Conservation (phyloP, 2,329 filamentous ascomycete genomes). For the Aspergillus carbonarius region DNA sequence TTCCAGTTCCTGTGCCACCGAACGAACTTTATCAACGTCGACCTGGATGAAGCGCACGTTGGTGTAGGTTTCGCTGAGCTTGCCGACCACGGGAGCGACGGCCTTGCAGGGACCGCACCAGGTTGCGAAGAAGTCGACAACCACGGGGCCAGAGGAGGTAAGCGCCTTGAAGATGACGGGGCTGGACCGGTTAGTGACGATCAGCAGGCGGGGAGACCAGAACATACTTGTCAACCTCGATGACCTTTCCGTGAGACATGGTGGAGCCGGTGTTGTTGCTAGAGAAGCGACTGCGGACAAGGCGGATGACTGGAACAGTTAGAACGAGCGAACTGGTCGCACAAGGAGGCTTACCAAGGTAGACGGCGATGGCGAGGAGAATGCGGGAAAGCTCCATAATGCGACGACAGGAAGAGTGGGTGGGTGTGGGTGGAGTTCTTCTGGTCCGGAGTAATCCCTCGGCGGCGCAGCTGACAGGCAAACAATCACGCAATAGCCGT, state of each 20-base stretch:
- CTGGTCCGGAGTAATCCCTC: neutral
- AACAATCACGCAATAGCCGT: no score
- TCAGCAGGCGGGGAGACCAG: neutral
- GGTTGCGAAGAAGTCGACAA: slow-evolving; percentile 55
- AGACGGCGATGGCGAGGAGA: neutral
- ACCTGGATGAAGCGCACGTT: slow-evolving; percentile 56
- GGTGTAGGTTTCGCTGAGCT: slow-evolving; percentile 52
- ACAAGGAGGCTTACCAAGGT: neutral
- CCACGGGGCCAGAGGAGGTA: slow-evolving; percentile 51
- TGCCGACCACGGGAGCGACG: slow-evolving; percentile 53
- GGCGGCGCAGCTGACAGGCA: neutral
- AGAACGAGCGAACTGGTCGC: neutral
- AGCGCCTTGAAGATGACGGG: slow-evolving; percentile 58
- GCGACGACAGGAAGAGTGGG: neutral
- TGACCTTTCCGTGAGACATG: slow-evolving; percentile 38
- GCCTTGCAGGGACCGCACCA: slow-evolving; percentile 60
- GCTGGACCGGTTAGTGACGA: slow-evolving; percentile 32
- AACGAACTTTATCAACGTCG: slow-evolving; percentile 54
- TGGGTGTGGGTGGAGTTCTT: no score
- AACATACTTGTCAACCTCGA: slow-evolving; percentile 36
- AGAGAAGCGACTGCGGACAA: slow-evolving; percentile 14
- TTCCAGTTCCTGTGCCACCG: slow-evolving; percentile 50
- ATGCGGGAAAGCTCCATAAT: neutral
- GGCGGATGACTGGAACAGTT: slow-evolving; percentile 13
- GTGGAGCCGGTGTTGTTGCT: slow-evolving; percentile 18